Evolutionary conservation across 495 filamentous ascomycete species (phyloP), one percentile per base, ranked within the genome.

Genomic region (Penicillium atrosanguineum): DNA sequence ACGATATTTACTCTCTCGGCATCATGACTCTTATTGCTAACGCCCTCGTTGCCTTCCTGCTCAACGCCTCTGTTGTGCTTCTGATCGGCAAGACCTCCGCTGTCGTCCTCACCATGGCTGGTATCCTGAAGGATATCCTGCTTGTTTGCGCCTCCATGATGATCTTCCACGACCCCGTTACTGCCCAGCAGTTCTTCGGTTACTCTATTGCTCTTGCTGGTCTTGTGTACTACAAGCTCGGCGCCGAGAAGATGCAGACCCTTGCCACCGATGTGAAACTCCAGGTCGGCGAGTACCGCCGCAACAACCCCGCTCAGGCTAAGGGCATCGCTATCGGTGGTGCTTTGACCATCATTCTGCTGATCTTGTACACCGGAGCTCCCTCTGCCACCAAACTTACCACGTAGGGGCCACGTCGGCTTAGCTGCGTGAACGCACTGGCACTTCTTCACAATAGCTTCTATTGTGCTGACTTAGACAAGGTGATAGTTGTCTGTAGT

Each of bases 51-150:
- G 90, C 90, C 31, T 93, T 95, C 78, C 62, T 87, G 44, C 80
- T 95, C 19, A 95, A 95, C 69, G 87, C 92, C 53, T 90, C 90
- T 4, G 88, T 93, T 46, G 90, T 95, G 19, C 88, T 95, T 72
- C 67, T 95, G 91, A 96, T 97, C 72, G 92, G 92, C 73, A 91
- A 89, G 78, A 97, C 92, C 26, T 96, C 91, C 3, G 90, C 89
- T 44, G 87, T 97, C 29, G 90, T 95, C 69, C 86, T 95, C 57
- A 96, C 93, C 44, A 88, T 97, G 56, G 95, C 89, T 70, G 93
- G 93, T 74, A 89, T 96, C 50, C 85, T 96, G 62, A 97, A 97
- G 79, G 92, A 97, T 72, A 91, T 97, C 60, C 82, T 97, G 54
- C 87, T 97, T 38, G 91, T 97, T 52, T 69, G 78, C 50, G 87